A percentile compares a stretch with the other conserved stretches of the same genome.
Evolutionary conservation across 352 stramenopile genomes (phyloP).

Genomic region (Synura sp.): DNA sequence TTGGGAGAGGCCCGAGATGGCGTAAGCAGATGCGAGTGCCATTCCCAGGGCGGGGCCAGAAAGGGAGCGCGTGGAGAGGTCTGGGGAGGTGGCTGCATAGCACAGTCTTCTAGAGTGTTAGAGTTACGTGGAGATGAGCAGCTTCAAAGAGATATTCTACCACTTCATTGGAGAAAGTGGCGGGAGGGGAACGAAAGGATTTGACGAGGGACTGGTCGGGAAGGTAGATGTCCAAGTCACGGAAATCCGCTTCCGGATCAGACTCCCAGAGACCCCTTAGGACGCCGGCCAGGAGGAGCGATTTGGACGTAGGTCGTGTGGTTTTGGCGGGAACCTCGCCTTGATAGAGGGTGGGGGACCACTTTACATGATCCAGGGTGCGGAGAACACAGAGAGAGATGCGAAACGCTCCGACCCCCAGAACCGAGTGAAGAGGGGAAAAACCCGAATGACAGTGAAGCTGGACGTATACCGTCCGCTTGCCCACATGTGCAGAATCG

Average conservation of each 20-base stretch:
- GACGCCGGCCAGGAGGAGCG: background rate
- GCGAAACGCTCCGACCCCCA: too few species aligned
- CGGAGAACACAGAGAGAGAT: too few species aligned
- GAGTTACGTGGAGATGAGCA: background rate
- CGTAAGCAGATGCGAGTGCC: too few species aligned
- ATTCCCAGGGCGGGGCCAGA: background rate
- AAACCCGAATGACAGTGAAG: too few species aligned
- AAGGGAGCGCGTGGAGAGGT: background rate
- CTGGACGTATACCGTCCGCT: too few species aligned
- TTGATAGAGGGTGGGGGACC: background rate
- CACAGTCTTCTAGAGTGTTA: background rate
- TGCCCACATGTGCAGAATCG: too few species aligned
- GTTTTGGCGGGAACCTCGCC: background rate
- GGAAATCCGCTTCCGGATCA: background rate
- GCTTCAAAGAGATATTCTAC: constrained; percentile 20
- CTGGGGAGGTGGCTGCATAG: background rate
- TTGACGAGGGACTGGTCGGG: constrained; percentile 24
- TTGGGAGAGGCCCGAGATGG: too few species aligned
- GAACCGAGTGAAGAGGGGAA: too few species aligned
- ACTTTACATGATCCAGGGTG: constrained; percentile 11
- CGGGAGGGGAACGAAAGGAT: background rate
- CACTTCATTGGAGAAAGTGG: too few species aligned
- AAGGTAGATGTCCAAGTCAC: constrained; percentile 17
- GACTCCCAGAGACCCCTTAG: constrained; percentile 2
- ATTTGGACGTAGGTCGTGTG: background rate